A percentile compares a stretch with the other conserved stretches of the same genome.
Evolutionary conservation across 805 yeast genomes (phyloP).

Genomic region (Pichia scutulata): DNA sequence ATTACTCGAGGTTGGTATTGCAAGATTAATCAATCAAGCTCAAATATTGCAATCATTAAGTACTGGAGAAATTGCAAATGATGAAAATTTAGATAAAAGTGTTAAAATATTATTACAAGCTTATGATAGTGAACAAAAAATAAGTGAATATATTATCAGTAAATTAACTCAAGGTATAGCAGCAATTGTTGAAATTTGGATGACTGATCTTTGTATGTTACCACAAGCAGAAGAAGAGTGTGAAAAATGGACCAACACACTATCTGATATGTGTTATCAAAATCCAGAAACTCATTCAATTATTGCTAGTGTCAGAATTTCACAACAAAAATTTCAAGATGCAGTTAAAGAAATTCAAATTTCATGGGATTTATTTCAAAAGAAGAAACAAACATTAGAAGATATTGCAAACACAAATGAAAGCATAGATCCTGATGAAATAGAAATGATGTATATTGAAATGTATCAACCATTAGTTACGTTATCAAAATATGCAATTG

Average conservation of each 20-base stretch:
- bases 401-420: constrained; percentile 22
- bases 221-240: constrained; percentile 78
- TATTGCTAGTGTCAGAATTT: constrained; percentile 79
- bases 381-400: constrained; percentile 43
- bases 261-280: constrained; percentile 48
- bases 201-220: constrained; percentile 97
- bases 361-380: constrained; percentile 65
- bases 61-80: constrained; percentile 3
- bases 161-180: constrained; percentile 72
- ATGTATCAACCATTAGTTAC: constrained; percentile 67
- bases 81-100: constrained; percentile 14
- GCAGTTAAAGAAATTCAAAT: constrained; percentile 60
- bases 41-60: constrained; percentile 5
- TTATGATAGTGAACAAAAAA: constrained; percentile 19
- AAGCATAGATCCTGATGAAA: constrained; percentile 34
- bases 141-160: constrained; percentile 36
- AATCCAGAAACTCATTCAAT: constrained; percentile 80
- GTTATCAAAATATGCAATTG: constrained; percentile 68
- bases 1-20: constrained; percentile 56
- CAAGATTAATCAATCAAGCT: constrained; percentile 37
- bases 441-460: constrained; percentile 50
- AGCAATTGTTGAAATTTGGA: constrained; percentile 89
- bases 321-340: constrained; percentile 70
- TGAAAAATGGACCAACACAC: constrained; percentile 57
- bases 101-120: constrained; percentile 22